A percentile compares a stretch with the other conserved stretches of the same genome.
Conservation (phyloP, 1,139 yeast genomes). For the Yamadazyma friedrichii region DNA sequence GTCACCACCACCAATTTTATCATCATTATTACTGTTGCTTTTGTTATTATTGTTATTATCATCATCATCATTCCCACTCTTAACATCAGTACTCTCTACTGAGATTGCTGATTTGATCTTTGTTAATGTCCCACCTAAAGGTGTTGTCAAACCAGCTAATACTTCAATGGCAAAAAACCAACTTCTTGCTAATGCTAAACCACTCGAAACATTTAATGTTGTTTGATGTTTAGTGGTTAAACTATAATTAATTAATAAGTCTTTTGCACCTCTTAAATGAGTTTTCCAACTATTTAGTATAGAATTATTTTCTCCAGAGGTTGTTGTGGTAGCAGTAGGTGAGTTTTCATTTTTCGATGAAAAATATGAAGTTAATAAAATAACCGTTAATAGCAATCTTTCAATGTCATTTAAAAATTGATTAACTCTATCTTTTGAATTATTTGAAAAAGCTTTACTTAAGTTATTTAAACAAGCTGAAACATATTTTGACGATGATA, state of each 20-base stretch:
- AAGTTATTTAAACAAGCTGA: slow-evolving; percentile 31
- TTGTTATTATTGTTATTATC: neutral
- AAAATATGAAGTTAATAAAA: slow-evolving; percentile 36
- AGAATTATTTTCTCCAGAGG: slow-evolving; percentile 17
- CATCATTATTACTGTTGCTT: neutral
- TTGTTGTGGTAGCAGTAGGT: neutral
- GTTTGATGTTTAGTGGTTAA: slow-evolving; percentile 18
- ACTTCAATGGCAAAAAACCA: slow-evolving; percentile 47
- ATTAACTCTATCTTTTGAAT: slow-evolving; percentile 17
- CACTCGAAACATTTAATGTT: slow-evolving; percentile 24
- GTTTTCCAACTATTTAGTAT: slow-evolving; percentile 35
- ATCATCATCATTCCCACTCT: slow-evolving; percentile 4
- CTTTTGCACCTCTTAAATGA: slow-evolving; percentile 42
- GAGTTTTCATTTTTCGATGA: slow-evolving; percentile 23
- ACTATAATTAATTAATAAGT: slow-evolving; percentile 33
- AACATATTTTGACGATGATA: slow-evolving; percentile 30
- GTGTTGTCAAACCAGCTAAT: slow-evolving; percentile 32
- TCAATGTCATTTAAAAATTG: slow-evolving; percentile 32
- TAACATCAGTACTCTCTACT: neutral
- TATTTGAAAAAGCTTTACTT: slow-evolving; percentile 30
- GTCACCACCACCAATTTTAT: neutral
- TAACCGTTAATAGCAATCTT: slow-evolving; percentile 35
- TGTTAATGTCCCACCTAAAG: slow-evolving; percentile 32
- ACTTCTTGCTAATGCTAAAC: slow-evolving; percentile 43
- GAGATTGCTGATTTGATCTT: slow-evolving; percentile 7